Evolutionary conservation across 208 protist species (phyloP).

Genomic region (Trypanosoma cruzi): DNA sequence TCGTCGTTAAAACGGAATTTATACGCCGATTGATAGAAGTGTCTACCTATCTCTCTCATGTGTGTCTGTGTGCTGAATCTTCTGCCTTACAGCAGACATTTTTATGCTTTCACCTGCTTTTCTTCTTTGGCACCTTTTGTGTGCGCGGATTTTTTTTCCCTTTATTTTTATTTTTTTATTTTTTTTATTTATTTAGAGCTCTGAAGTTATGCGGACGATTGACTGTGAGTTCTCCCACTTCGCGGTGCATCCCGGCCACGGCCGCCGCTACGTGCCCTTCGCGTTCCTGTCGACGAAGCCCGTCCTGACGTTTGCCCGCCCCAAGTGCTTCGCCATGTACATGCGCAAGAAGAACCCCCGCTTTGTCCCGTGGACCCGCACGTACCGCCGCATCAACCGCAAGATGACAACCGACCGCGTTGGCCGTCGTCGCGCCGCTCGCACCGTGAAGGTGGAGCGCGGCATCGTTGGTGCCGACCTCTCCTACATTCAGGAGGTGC

Average conservation of each 20-base stretch:
- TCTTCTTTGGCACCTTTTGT: neutral
- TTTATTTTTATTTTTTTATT: conserved; percentile 3
- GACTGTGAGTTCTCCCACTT: conserved; percentile 95
- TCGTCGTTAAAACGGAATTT: neutral
- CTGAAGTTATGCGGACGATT: conserved; percentile 83
- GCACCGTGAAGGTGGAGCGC: conserved; percentile 73
- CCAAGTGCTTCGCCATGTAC: conserved; percentile 93
- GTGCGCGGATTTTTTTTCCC: conserved; percentile 11
- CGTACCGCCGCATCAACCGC: conserved; percentile 93
- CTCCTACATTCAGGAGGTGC: conserved; percentile 89
- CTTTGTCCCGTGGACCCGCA: conserved; percentile 92
- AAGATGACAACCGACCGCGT: conserved; percentile 91
- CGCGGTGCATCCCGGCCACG: conserved; percentile 94
- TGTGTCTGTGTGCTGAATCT: neutral
- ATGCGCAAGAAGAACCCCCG: conserved; percentile 96
- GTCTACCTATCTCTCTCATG: neutral
- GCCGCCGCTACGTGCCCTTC: conserved; percentile 93
- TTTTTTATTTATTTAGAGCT: conserved; percentile 15
- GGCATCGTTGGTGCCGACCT: conserved; percentile 89
- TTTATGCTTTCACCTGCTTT: conserved; percentile 1
- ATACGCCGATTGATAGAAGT: neutral
- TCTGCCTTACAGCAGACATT: neutral
- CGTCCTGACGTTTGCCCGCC: conserved; percentile 91
- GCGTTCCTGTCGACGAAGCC: conserved; percentile 95
- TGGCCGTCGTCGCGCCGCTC: conserved; percentile 76